Base-by-base conservation (phyloP, 2,329 filamentous ascomycete genomes). In the Alternaria gaisen region DNA sequence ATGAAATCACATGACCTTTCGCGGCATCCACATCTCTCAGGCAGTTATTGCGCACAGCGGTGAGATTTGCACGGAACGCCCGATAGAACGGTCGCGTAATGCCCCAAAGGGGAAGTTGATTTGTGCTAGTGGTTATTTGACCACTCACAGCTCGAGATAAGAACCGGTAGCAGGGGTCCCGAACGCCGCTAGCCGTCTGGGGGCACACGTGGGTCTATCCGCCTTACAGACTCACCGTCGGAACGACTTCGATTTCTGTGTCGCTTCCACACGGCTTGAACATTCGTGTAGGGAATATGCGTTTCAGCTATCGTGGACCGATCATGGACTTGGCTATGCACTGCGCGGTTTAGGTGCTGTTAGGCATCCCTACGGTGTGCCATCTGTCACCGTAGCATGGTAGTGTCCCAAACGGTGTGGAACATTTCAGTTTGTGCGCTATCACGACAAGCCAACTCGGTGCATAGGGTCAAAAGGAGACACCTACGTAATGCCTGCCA, bases 151-250 rank as follows among this genome's bases (percentile, higher is more conserved):
- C 24, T 16, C 51, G 52, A 61, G 58, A 60, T 53, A 46, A 57
- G 47, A 20, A 30, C 64, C 63, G 52, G 26, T 44, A 61, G 48
- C 59, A 62, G 57, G 66, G 63, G 24, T 34, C 16, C 34, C 30
- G 12, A 42, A 54, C n/a, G 18, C 43, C 48, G 56, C 65, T 68
- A 72, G 53, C 68, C 63, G 10, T 14, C 61, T 61, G 10, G 18
- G 50, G 42, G 61, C 28, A 56, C 51, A 60, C 59, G 60, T 66
- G 65, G 66, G 53, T 62, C 59, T 51, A 60, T 51, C 60, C 53
- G 63, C 62, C 55, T 56, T 61, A 51, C 55, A 66, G 52, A 53
- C 65, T 71, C 70, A 72, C 71, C 70, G 69, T 63, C 63, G 62
- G 47, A 64, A 53, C 22, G 58, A 46, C 40, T 28, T 53, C 47